Conservation (phyloP, 108 stramenopile species). For the Cyclotella choctawhatcheeana region DNA sequence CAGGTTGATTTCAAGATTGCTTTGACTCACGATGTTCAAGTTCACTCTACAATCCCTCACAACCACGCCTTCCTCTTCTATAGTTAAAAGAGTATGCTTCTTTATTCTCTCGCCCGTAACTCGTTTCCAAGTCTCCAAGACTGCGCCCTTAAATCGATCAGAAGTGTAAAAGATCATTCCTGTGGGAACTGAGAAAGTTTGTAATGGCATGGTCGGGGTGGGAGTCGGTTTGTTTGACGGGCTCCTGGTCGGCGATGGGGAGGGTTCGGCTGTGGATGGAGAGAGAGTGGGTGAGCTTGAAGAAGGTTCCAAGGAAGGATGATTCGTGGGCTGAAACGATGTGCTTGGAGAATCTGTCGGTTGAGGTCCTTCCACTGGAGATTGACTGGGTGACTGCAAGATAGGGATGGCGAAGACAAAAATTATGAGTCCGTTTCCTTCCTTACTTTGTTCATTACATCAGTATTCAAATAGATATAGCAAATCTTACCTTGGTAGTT, state of each 20-base stretch:
- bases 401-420: neutral
- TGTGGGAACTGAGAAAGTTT: slow-evolving; percentile 10
- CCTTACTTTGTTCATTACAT: neutral
- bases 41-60: neutral
- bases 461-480: neutral
- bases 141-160: slow-evolving; percentile 5
- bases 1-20: slow-evolving; percentile 11
- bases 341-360: slow-evolving; percentile 2
- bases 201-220: slow-evolving; percentile 4
- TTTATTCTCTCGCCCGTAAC: slow-evolving; percentile 17
- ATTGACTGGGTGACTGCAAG: slow-evolving; percentile 1
- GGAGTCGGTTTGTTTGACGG: neutral
- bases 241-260: neutral
- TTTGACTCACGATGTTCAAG: slow-evolving; percentile 1
- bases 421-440: neutral
- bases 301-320: neutral
- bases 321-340: neutral
- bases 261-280: slow-evolving; percentile 7
- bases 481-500: neutral
- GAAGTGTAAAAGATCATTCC: slow-evolving; percentile 15
- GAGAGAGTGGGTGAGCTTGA: neutral
- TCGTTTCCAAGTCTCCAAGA: slow-evolving; percentile 15
- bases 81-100: neutral
- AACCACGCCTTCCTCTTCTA: neutral
- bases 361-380: slow-evolving; percentile 12